Conservation (phyloP, 2,329 filamentous ascomycete species). For the Cordyceps militaris region DNA sequence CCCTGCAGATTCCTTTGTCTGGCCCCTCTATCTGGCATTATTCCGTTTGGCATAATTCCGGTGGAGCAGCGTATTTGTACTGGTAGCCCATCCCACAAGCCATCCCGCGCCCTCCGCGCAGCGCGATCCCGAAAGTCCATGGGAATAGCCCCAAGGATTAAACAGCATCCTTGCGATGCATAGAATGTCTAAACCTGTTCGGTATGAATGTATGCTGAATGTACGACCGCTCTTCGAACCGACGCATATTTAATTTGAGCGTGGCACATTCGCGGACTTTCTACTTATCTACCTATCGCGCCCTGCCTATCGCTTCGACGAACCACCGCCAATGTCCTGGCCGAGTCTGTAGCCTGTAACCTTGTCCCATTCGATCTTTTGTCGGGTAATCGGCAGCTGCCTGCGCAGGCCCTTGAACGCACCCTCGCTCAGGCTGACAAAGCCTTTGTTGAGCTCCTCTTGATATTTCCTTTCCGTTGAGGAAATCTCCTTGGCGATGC, state of each 20-base stretch:
- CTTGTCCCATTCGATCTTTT: conserved; percentile 99
- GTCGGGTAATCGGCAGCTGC: conserved; percentile 90
- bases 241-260: no score
- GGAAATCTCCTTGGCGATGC: conserved; percentile 72
- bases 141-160: no score
- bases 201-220: background rate
- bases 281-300: background rate
- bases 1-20: background rate
- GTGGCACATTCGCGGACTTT: background rate
- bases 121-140: no score
- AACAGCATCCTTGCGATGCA: no score
- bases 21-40: background rate
- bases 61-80: background rate
- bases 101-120: background rate
- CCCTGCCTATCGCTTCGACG: conserved; percentile 41
- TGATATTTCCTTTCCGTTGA: conserved; percentile 85
- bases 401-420: conserved; percentile 89
- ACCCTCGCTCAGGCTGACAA: conserved; percentile 81
- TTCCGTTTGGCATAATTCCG: background rate
- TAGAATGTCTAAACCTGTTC: background rate
- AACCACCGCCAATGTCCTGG: conserved; percentile 68
- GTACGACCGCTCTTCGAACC: background rate
- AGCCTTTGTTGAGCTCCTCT: conserved; percentile 88
- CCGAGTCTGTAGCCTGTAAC: conserved; percentile 85
- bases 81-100: background rate